phyloP scores from a whole-genome alignment of 176 grass and related monocot genomes.

The Phoenix dactylifera region DNA sequence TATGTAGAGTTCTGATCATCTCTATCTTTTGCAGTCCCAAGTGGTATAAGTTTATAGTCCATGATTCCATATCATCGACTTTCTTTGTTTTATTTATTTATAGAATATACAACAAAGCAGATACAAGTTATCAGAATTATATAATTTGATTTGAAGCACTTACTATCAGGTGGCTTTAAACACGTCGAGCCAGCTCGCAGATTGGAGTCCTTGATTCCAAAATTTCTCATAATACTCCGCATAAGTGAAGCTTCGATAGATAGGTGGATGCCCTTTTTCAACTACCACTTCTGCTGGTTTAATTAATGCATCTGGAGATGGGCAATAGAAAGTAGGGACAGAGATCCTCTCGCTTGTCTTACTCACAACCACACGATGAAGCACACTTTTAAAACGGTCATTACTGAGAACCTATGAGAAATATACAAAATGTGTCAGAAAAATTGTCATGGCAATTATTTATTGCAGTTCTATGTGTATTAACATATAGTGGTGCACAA shows the following conservation, averaged over 20 bases:
- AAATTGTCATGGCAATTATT: no score
- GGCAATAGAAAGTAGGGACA: conserved; percentile 77
- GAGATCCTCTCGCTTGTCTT: conserved; percentile 70
- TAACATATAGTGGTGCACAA: no score
- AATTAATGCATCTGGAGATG: conserved; percentile 47
- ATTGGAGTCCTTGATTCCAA: conserved; percentile 66
- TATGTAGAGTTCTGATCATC: no score
- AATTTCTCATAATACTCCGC: conserved; percentile 67
- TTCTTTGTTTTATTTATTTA: no score
- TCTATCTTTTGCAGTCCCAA: no score
- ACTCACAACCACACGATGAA: conserved; percentile 76
- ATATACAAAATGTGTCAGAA: background rate
- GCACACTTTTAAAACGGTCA: conserved; percentile 67
- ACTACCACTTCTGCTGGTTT: conserved; percentile 37
- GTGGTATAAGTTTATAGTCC: no score
- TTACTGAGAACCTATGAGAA: conserved; percentile 59
- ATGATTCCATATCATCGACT: no score
- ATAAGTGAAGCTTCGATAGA: conserved; percentile 65
- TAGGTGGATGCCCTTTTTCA: conserved; percentile 30
- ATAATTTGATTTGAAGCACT: no score
- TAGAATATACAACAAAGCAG: no score
- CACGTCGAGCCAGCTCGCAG: conserved; percentile 63
- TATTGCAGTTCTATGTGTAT: no score
- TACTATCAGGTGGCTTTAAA: conserved; percentile 13
- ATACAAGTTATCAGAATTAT: no score